Evolutionary conservation across 2,329 filamentous ascomycete species (phyloP).

Genomic region (Clarireedia hainanense): DNA sequence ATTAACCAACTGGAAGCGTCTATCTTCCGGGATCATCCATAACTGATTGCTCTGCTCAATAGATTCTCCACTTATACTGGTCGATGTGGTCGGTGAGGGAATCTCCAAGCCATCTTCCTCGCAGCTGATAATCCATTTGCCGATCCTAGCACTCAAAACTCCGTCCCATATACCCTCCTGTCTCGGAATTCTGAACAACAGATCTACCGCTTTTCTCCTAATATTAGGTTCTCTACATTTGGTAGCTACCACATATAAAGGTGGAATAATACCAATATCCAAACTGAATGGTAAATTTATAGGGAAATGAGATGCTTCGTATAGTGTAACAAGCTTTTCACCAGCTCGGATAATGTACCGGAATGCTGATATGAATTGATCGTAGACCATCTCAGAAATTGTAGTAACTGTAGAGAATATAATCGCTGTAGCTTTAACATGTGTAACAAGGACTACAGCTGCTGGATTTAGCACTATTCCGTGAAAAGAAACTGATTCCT

Average conservation of each 20-base stretch:
- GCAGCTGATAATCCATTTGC: conserved; percentile 19
- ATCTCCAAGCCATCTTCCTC: conserved; percentile 23
- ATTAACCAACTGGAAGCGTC: conserved; percentile 20
- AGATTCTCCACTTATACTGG: neutral
- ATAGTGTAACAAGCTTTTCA: conserved; percentile 10
- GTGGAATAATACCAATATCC: conserved; percentile 56
- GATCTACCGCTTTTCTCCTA: conserved; percentile 52
- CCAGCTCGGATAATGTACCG: conserved; percentile 20
- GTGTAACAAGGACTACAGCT: conserved; percentile 12
- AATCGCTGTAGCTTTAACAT: conserved; percentile 17
- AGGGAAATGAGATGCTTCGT: conserved; percentile 13
- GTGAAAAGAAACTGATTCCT: conserved; percentile 14
- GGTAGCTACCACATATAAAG: conserved; percentile 57
- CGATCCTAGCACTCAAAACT: conserved; percentile 21
- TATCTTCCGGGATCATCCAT: conserved; percentile 22
- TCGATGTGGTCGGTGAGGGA: neutral
- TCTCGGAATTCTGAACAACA: conserved; percentile 49
- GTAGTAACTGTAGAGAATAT: conserved; percentile 14
- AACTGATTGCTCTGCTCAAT: neutral
- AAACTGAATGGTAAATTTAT: conserved; percentile 45
- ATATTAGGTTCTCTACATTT: conserved; percentile 53
- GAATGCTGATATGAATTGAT: conserved; percentile 19
- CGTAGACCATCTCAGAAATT: conserved; percentile 24
- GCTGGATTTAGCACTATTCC: conserved; percentile 18
- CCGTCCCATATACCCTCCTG: conserved; percentile 63